Evolutionary conservation across 2,329 filamentous ascomycete species (phyloP).

Genomic region (Incumbomyces lentus): DNA sequence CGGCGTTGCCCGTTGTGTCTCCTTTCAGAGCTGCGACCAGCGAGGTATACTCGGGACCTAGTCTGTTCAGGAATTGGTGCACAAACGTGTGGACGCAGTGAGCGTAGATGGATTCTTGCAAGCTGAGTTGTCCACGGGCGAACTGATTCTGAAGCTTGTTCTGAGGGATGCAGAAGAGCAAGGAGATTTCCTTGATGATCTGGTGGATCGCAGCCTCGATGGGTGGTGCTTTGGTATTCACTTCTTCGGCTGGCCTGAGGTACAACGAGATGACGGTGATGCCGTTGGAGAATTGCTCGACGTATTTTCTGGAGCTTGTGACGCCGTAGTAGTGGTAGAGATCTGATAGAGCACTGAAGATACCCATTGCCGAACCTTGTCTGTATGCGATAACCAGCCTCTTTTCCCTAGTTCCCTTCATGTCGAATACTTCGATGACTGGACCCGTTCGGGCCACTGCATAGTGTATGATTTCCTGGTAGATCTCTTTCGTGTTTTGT

Average conservation of each 20-base stretch:
- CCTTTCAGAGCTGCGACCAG: slow-evolving; percentile 69
- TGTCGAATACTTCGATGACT: slow-evolving; percentile 96
- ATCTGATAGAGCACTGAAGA: slow-evolving; percentile 92
- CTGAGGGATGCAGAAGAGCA: slow-evolving; percentile 94
- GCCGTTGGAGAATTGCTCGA: slow-evolving; percentile 97
- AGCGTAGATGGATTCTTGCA: slow-evolving; percentile 94
- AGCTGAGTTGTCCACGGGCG: slow-evolving; percentile 70
- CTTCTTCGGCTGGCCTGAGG: slow-evolving; percentile 59
- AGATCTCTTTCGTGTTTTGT: slow-evolving; percentile 87
- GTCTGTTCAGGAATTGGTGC: slow-evolving; percentile 92
- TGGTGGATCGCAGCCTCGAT: slow-evolving; percentile 95
- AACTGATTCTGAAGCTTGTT: slow-evolving; percentile 93
- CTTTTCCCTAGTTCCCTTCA: slow-evolving; percentile 85
- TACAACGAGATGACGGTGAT: slow-evolving; percentile 97
- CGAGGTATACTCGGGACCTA: slow-evolving; percentile 84
- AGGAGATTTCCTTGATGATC: slow-evolving; percentile 95
- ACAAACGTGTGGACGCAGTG: slow-evolving; percentile 98
- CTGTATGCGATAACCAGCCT: slow-evolving; percentile 90
- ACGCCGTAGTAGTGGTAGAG: slow-evolving; percentile 98
- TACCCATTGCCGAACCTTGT: slow-evolving; percentile 76
- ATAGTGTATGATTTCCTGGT: slow-evolving; percentile 82
- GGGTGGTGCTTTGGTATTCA: slow-evolving; percentile 54
- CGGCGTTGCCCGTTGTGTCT: slow-evolving; percentile 73
- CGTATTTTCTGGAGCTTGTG: slow-evolving; percentile 92
- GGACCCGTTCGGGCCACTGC: slow-evolving; percentile 79